These are phyloP conservation scores for Auriscalpium orientale DNA, from an alignment of 768 basidiomycete genomes.

Conservation along the genomic window DNA sequence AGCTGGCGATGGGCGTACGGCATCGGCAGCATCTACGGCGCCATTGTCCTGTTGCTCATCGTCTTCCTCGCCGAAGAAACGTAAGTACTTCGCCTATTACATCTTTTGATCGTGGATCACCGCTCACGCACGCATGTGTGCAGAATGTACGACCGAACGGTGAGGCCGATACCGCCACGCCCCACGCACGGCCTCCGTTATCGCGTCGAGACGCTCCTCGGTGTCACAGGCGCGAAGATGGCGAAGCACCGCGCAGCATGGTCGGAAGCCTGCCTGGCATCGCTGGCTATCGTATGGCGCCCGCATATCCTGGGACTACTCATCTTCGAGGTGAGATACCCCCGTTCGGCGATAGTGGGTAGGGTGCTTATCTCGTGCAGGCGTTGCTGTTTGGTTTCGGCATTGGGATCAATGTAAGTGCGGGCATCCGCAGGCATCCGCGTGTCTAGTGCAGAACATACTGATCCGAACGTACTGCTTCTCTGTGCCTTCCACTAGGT, in stretches of 20 bases:
- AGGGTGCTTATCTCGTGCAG: conserved; percentile 16
- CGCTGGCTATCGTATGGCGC: conserved; percentile 51
- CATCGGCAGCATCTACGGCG: conserved; percentile 51
- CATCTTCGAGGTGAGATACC: conserved; percentile 40
- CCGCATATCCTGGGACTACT: conserved; percentile 51
- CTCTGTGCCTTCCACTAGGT: conserved; percentile 30
- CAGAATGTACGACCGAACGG: conserved; percentile 60
- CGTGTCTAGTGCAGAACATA: background rate
- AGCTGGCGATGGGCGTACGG: conserved; percentile 65
- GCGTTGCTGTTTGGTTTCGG: conserved; percentile 54
- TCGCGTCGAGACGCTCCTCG: conserved; percentile 53
- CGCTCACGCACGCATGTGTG: too few relatives aligned
- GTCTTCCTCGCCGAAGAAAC: conserved; percentile 59
- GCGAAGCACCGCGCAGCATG: conserved; percentile 47
- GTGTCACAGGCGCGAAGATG: conserved; percentile 54
- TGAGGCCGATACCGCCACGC: conserved; percentile 29
- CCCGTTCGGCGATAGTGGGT: background rate
- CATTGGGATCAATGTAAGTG: conserved; percentile 49
- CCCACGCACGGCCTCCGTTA: conserved; percentile 33
- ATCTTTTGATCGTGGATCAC: too few relatives aligned
- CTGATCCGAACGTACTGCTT: background rate
- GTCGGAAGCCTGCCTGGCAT: conserved; percentile 35
- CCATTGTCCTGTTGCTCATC: conserved; percentile 52
- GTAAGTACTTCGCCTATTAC: conserved; percentile 26
- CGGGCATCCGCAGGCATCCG: too few relatives aligned